A percentile compares a stretch with the other conserved stretches of the same genome.
Evolutionary conservation across 192 early-diverging fungal genomes (phyloP).

Genomic region (Linderina pennispora): DNA sequence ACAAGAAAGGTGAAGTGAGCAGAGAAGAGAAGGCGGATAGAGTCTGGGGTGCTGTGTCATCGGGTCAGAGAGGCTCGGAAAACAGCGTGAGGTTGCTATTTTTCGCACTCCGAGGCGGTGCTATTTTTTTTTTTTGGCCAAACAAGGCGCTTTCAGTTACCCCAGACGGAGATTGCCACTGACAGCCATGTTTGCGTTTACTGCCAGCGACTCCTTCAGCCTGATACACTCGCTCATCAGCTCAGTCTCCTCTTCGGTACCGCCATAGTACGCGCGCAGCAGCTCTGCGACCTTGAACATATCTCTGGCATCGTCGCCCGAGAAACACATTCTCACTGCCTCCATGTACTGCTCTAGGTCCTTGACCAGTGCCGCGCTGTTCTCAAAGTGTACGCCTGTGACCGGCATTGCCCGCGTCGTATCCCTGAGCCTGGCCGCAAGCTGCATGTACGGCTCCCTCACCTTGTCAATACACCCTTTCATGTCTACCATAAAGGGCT

Average conservation of each 20-base stretch:
- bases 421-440: constrained; percentile 9
- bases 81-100: too few relatives aligned
- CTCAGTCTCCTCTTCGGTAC: constrained; percentile 14
- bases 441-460: constrained; percentile 9
- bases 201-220: constrained; percentile 24
- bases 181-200: constrained; percentile 17
- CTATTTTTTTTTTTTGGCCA: too few relatives aligned
- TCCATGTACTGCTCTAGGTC: constrained; percentile 22
- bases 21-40: too few relatives aligned
- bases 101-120: too few relatives aligned
- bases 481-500: constrained; percentile 10
- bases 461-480: constrained; percentile 6
- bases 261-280: constrained; percentile 13
- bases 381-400: constrained; percentile 14
- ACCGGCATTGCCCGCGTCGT: constrained; percentile 40
- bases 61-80: too few relatives aligned
- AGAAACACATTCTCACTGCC: constrained; percentile 11
- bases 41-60: too few relatives aligned
- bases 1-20: too few relatives aligned
- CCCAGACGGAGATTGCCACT: constrained; percentile 6
- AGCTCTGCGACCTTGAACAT: constrained; percentile 5
- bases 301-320: constrained; percentile 1
- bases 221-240: constrained; percentile 27
- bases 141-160: too few relatives aligned
- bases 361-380: constrained; percentile 13